These are phyloP conservation scores for Fusarium torulosum DNA, from an alignment of 2,329 filamentous ascomycete genomes.

Conservation along the genomic window DNA sequence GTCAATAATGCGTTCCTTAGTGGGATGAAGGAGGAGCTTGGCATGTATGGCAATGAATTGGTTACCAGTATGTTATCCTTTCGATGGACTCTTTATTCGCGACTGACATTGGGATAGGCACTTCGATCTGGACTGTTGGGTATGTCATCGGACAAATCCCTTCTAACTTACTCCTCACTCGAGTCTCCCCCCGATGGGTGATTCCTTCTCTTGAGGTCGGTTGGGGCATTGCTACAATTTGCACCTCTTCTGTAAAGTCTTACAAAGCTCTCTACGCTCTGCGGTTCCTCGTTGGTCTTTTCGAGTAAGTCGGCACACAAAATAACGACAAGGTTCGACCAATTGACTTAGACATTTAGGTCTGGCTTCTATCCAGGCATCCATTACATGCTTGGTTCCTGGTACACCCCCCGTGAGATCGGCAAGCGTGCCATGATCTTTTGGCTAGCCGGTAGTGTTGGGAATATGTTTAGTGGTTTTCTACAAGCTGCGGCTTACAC, in stretches of 20 bases:
- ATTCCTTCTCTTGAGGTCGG: conserved; percentile 29
- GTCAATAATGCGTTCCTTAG: conserved; percentile 54
- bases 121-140: conserved; percentile 39
- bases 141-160: conserved; percentile 47
- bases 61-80: conserved; percentile 31
- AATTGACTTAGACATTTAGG: neutral
- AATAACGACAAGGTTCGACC: too few relatives aligned
- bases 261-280: conserved; percentile 32
- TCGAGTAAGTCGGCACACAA: conserved; percentile 7
- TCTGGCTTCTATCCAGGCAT: conserved; percentile 61
- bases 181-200: conserved; percentile 9
- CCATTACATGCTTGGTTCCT: conserved; percentile 42
- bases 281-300: conserved; percentile 38
- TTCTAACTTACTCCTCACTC: conserved; percentile 43
- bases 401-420: conserved; percentile 42
- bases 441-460: conserved; percentile 36
- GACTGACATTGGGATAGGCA: conserved; percentile 11
- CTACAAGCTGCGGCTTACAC: conserved; percentile 36
- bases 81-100: fast-evolving
- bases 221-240: conserved; percentile 31
- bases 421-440: conserved; percentile 41
- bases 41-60: conserved; percentile 40
- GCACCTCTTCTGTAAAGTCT: conserved; percentile 14
- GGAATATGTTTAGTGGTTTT: conserved; percentile 35
- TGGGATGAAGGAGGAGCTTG: conserved; percentile 43